Evolutionary conservation across 202 grass and related monocot species (phyloP).

Genomic region (Dendrocalamus latiflorus): DNA sequence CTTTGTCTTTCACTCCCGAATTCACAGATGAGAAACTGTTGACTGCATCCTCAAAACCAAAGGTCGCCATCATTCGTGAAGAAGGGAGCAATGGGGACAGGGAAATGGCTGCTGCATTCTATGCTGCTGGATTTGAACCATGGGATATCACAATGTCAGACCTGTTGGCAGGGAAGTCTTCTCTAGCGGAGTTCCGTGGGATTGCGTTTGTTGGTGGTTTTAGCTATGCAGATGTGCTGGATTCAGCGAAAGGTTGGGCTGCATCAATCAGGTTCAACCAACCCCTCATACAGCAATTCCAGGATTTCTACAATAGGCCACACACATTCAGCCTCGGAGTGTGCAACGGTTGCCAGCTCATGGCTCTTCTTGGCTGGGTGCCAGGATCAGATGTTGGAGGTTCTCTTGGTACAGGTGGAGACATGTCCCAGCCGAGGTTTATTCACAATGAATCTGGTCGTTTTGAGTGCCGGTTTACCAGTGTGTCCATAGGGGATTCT

Average conservation of each 20-base stretch:
- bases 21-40: conserved; percentile 44
- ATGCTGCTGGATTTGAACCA: conserved; percentile 69
- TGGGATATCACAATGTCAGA: conserved; percentile 87
- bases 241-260: conserved; percentile 88
- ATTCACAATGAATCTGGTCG: conserved; percentile 84
- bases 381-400: conserved; percentile 51
- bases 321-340: conserved; percentile 89
- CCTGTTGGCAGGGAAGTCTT: conserved; percentile 48
- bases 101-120: conserved; percentile 75
- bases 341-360: conserved; percentile 87
- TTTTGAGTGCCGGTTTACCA: conserved; percentile 70
- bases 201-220: conserved; percentile 92
- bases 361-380: conserved; percentile 93
- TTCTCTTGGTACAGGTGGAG: conserved; percentile 53
- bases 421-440: conserved; percentile 79
- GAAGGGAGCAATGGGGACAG: conserved; percentile 77
- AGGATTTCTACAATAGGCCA: conserved; percentile 66
- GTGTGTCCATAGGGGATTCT: conserved; percentile 57
- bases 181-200: conserved; percentile 51
- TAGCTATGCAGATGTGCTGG: conserved; percentile 81
- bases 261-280: conserved; percentile 87
- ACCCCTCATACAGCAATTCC: conserved; percentile 60
- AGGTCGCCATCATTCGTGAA: conserved; percentile 73
- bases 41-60: conserved; percentile 45
- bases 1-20: conserved; percentile 56